phyloP scores from a whole-genome alignment of 805 yeast genomes.

The Candida caryicola region DNA sequence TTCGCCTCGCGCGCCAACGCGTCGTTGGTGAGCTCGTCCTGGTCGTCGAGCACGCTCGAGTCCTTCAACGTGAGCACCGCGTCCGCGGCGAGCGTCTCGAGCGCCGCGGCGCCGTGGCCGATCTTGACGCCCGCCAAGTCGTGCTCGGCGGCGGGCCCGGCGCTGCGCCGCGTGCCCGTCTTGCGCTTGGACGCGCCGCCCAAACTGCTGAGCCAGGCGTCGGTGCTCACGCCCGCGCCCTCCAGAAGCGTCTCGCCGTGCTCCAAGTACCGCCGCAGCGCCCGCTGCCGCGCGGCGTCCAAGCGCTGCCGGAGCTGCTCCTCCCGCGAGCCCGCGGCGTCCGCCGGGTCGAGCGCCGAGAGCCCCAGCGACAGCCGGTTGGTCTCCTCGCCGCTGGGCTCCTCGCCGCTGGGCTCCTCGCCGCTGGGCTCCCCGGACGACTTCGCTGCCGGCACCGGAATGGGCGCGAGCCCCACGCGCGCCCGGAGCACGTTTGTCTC shows the following conservation, averaged over 20 bases:
- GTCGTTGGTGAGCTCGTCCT: slow-evolving; percentile 40
- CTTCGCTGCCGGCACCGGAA: slow-evolving; percentile 21
- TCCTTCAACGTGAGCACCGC: slow-evolving; percentile 61
- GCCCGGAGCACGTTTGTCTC: slow-evolving; percentile 56
- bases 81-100: slow-evolving; percentile 36
- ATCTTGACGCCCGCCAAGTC: slow-evolving; percentile 39
- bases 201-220: slow-evolving; percentile 40
- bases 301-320: slow-evolving; percentile 13
- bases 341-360: neutral
- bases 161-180: neutral
- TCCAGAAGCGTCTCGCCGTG: slow-evolving; percentile 22
- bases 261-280: slow-evolving; percentile 20
- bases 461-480: slow-evolving; percentile 53
- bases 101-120: slow-evolving; percentile 44
- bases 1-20: slow-evolving; percentile 22
- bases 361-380: no score
- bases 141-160: slow-evolving; percentile 13
- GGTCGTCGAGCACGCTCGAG: slow-evolving; percentile 33
- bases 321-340: neutral
- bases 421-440: neutral
- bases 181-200: slow-evolving; percentile 13
- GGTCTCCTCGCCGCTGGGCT: no score
- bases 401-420: neutral
- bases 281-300: slow-evolving; percentile 17
- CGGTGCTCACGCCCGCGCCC: slow-evolving; percentile 30